These are phyloP conservation scores for Spergularia azorica DNA, from an alignment of 179 eudicot species.

Conservation along the genomic window DNA sequence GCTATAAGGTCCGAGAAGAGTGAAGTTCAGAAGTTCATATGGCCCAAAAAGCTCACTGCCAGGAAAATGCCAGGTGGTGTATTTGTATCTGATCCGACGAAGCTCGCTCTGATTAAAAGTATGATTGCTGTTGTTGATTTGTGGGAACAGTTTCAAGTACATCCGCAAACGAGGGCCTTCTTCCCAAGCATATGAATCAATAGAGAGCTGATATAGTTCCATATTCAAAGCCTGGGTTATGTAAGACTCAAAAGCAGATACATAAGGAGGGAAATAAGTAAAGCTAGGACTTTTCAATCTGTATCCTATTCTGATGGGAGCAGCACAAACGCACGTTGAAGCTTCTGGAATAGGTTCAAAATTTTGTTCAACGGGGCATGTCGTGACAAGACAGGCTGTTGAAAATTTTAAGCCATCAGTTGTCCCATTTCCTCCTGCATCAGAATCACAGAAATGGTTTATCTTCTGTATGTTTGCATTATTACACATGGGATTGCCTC, in stretches of 20 bases:
- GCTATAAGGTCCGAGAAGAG: constrained; percentile 65
- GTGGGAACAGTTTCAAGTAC: constrained; percentile 75
- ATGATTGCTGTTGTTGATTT: constrained; percentile 22
- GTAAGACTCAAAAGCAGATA: constrained; percentile 42
- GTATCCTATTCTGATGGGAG: constrained; percentile 65
- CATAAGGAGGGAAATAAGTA: constrained; percentile 57
- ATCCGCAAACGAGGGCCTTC: constrained; percentile 73
- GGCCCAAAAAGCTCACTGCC: constrained; percentile 70
- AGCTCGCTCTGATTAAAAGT: constrained; percentile 59
- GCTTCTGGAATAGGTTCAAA: constrained; percentile 62
- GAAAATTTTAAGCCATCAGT: constrained; percentile 31
- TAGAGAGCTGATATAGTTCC: constrained; percentile 51
- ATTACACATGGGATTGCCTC: constrained; percentile 68
- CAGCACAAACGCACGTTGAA: constrained; percentile 65
- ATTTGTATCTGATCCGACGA: constrained; percentile 44
- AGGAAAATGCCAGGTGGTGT: constrained; percentile 58
- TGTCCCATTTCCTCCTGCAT: constrained; percentile 38
- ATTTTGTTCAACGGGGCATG: constrained; percentile 54
- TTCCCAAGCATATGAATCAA: constrained; percentile 69
- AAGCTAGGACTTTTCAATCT: constrained; percentile 83
- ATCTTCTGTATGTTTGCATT: constrained; percentile 38
- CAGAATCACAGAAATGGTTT: constrained; percentile 49
- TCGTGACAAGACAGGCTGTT: constrained; percentile 40
- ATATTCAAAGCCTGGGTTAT: constrained; percentile 47
- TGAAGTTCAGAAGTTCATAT: constrained; percentile 77